Evolutionary conservation across 2,329 filamentous ascomycete species (phyloP).

Genomic region (Aspergillus sp.): DNA sequence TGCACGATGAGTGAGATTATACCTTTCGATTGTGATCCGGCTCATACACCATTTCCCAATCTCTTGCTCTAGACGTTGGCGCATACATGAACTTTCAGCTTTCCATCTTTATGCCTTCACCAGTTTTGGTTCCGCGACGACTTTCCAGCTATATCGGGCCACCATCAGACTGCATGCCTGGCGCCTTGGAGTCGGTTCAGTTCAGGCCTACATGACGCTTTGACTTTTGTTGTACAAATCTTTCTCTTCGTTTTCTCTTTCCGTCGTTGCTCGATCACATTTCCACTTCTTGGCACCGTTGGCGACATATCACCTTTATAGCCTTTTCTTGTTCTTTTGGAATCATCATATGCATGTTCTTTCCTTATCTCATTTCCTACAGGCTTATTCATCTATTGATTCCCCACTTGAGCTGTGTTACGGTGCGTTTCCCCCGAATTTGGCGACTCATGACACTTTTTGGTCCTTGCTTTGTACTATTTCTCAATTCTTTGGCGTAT

Average conservation of each 20-base stretch:
- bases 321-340: slow-evolving; percentile 5
- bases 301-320: slow-evolving; percentile 9
- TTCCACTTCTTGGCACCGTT: slow-evolving; percentile 5
- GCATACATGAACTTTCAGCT: slow-evolving; percentile 4
- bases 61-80: background rate
- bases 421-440: slow-evolving; percentile 13
- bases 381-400: slow-evolving; percentile 12
- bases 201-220: slow-evolving; percentile 17
- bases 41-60: background rate
- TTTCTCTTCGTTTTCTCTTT: slow-evolving; percentile 14
- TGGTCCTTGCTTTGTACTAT: slow-evolving; percentile 9
- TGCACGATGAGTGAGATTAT: slow-evolving; percentile 14
- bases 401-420: slow-evolving; percentile 17
- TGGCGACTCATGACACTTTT: slow-evolving; percentile 6
- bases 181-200: slow-evolving; percentile 28
- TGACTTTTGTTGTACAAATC: slow-evolving; percentile 22
- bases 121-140: background rate
- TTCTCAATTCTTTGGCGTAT: slow-evolving; percentile 4
- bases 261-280: slow-evolving; percentile 11
- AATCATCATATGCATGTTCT: slow-evolving; percentile 18
- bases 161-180: slow-evolving; percentile 28
- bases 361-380: slow-evolving; percentile 6
- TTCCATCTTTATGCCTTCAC: background rate
- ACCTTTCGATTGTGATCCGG: slow-evolving; percentile 4
- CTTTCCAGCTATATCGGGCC: slow-evolving; percentile 2